These are phyloP conservation scores for Chalaropsis thielavioides DNA, from an alignment of 2,329 filamentous ascomycete genomes.

Conservation along the genomic window DNA sequence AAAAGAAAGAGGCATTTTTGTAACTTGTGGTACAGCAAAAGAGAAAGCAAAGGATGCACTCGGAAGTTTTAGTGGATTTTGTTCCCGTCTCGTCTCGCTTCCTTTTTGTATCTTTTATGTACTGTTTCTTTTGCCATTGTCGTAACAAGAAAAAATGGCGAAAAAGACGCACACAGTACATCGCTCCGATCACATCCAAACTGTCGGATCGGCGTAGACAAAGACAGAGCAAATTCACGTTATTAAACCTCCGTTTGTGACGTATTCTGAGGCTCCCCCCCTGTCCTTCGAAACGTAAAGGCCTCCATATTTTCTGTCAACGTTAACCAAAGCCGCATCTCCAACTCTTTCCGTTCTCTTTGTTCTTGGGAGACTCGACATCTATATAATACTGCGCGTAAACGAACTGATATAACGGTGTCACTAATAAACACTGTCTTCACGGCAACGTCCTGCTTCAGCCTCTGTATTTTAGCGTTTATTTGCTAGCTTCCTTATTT, in stretches of 20 bases:
- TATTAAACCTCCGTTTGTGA: background rate
- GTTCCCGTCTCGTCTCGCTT: background rate
- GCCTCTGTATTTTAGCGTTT: too few species aligned
- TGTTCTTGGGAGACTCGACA: background rate
- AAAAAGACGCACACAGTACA: too few species aligned
- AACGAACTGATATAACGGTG: too few species aligned
- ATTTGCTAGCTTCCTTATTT: background rate
- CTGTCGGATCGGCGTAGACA: background rate
- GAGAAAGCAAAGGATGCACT: background rate
- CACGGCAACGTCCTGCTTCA: too few species aligned
- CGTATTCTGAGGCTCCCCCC: background rate
- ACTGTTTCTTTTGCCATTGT: too few species aligned
- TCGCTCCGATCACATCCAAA: background rate
- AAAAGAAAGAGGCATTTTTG: background rate
- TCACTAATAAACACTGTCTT: background rate
- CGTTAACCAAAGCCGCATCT: background rate
- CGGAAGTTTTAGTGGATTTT: background rate
- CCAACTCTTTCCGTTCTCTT: background rate
- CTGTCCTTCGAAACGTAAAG: background rate
- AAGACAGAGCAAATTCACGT: background rate
- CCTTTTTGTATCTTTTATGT: too few species aligned
- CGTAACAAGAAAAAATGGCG: too few species aligned
- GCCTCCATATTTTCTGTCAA: conserved; percentile 6
- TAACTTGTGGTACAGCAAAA: background rate
- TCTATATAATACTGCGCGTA: too few species aligned